A percentile compares a stretch with the other conserved stretches of the same genome.
Evolutionary conservation across 768 basidiomycete genomes (phyloP).

Genomic region (Boletus reticulatus): DNA sequence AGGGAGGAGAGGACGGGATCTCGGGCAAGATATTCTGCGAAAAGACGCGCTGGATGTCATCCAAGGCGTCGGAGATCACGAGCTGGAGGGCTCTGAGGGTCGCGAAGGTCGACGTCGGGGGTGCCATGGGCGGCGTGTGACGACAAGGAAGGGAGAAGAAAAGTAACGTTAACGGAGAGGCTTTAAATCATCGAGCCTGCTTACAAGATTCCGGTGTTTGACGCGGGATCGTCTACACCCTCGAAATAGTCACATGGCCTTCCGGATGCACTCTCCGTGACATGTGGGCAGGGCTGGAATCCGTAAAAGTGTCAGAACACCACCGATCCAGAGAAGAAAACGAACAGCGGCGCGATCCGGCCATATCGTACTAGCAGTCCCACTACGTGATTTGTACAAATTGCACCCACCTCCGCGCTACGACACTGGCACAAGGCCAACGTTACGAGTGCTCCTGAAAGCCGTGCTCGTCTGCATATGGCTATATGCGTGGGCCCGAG

Average conservation of each 20-base stretch:
- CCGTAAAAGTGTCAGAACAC: conserved; percentile 7
- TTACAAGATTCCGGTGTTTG: not conserved
- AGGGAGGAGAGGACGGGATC: conserved; percentile 13
- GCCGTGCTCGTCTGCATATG: not conserved
- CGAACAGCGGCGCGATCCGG: conserved; percentile 6
- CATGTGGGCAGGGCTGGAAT: not conserved
- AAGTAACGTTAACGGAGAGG: not conserved
- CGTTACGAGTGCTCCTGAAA: too few species aligned
- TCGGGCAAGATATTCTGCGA: conserved; percentile 15
- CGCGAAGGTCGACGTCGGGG: conserved; percentile 55
- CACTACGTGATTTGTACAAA: too few species aligned
- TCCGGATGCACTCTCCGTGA: conserved; percentile 9
- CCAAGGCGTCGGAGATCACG: conserved; percentile 65
- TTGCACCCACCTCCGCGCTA: too few species aligned
- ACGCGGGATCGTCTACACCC: not conserved
- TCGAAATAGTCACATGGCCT: conserved; percentile 17
- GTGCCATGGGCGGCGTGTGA: conserved; percentile 21
- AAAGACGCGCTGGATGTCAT: conserved; percentile 66
- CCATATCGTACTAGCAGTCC: not conserved
- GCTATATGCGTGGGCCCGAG: not conserved
- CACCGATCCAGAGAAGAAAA: conserved; percentile 20
- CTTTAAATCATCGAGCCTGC: conserved; percentile 16
- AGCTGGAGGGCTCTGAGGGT: conserved; percentile 60
- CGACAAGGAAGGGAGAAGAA: conserved; percentile 5
- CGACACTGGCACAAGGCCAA: too few species aligned